A percentile compares a stretch with the other conserved stretches of the same genome.
Conservation (phyloP, 1,284 basidiomycete species). For the Bjerkandera adusta region DNA sequence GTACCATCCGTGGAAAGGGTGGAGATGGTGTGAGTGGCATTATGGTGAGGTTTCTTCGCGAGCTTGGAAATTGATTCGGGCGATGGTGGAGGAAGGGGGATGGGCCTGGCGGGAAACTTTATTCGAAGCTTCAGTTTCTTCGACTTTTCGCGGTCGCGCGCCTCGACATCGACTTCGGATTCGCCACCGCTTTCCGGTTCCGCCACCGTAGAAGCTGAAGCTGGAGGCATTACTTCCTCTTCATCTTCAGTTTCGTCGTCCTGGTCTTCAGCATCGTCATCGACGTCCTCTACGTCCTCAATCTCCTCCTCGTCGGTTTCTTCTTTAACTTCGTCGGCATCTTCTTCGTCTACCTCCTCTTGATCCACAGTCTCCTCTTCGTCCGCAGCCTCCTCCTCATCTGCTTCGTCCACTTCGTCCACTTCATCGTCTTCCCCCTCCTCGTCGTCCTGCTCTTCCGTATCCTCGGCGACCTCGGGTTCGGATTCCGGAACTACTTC, state of each 20-base stretch:
- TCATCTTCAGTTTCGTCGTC: conserved; percentile 1
- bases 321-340: too few species aligned
- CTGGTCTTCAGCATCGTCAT: neutral
- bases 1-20: conserved; percentile 8
- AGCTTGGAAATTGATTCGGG: conserved; percentile 13
- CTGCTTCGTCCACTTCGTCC: too few species aligned
- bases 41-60: conserved; percentile 15
- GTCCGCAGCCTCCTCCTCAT: too few species aligned
- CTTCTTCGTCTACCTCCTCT: too few species aligned
- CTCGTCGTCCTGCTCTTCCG: too few species aligned
- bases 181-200: conserved; percentile 25
- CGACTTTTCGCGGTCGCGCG: conserved; percentile 22
- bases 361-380: too few species aligned
- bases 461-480: too few species aligned
- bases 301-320: too few species aligned
- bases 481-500: neutral
- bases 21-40: conserved; percentile 4
- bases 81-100: conserved; percentile 1
- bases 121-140: conserved; percentile 40
- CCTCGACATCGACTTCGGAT: conserved; percentile 28
- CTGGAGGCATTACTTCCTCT: neutral
- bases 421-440: too few species aligned
- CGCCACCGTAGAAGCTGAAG: neutral
- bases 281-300: too few species aligned
- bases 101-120: conserved; percentile 28